Evolutionary conservation across 2,329 filamentous ascomycete species (phyloP), one percentile per base, ranked within the genome.

Genomic region (Gliomastix tumulicola): DNA sequence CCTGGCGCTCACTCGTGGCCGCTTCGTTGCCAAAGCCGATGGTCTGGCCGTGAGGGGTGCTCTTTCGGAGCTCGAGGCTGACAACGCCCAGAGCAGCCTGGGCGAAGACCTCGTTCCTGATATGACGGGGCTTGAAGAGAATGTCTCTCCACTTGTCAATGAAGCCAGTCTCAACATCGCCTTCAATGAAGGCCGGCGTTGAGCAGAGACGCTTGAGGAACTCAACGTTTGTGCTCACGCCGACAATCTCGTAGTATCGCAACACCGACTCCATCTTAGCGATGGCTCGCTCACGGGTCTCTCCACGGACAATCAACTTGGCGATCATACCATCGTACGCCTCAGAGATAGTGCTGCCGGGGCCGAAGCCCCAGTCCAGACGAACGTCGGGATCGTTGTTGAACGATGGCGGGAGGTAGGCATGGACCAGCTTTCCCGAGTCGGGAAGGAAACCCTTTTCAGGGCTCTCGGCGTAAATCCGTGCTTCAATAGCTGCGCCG

Each of bases 321-420:
- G 92, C 87, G 47, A 98, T 95, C 92, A 98, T 98, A 20, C 92
- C 92, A 49, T 98, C 92, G 59, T 98, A 98, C 37, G 92, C 86
- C 40, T 90, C 87, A 0, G 89, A 94, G 4, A 98, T 86, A 44
- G 88, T 87, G 55, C 95, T 90, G 19, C 92, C 92, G 47, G 88
- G 74, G 20, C 89, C 77, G 56, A 97, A 97, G 2, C 92, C 92
- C 32, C 89, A 88, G 53, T 98, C 92, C 45, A 98, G 88, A 28
- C 92, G 81, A 21, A 97, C 76, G 44, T 88, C 84, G 1, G 82
- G 72, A 25, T 78, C 74, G 6, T 74, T 65, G 34, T 66, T 57
- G 22, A 76, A 73, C 2, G 74, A 64, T 20, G 66, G 60, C 0
- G 90, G 89, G 2, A 85, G 88, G 22, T 77, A 74, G 10, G 97